Base-by-base conservation (phyloP, 345 rosid genomes). In the Citrus mangshanensis region DNA sequence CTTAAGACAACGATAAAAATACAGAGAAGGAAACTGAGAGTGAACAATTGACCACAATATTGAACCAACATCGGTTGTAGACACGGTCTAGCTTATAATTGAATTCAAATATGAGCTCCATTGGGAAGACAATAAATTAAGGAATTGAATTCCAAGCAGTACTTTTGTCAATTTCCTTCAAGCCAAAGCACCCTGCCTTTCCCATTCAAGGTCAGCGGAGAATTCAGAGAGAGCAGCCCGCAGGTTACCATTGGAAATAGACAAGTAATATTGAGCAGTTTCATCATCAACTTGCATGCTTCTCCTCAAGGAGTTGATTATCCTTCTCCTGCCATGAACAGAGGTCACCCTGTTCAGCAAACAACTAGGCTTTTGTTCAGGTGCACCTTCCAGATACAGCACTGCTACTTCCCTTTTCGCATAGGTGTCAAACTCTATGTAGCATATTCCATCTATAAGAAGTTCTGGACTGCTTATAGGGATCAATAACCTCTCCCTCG, bases 261-360 rank as follows among this genome's bases (percentile, higher is more conserved):
- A 88, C 81, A 90, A 81, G 76, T 95, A 95, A 85, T 95, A 95
- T 61, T 79, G 88, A 63, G 93, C 97, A 46, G 98, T 95, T 73
- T 88, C 96, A 81, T 91, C 98, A 75, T 95, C 96, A 7, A 90
- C 97, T 49, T 85, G 96, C 99, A 92, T 93, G 87, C 97, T 92
- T 89, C 98, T 89, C 85, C 82, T 92, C 56, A 95, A 70, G 10
- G 96, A 95, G 37, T 92, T 89, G 0, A 93, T 78, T 19, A 95
- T 76, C 79, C 87, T 89, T 83, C 84, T 86, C 85, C 84, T 93
- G 68, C 95, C 92, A 8, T 73, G 80, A 25, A 82, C 85, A 51
- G 97, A 90, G 76, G 87, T 77, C n/a, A 61, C 74, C 72, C 84
- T 61, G 34, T 63, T 88, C 59, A 82, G 75, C 46, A 81, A 75